A percentile compares a stretch with the other conserved stretches of the same genome.
phyloP scores from a whole-genome alignment of 163 green algal genomes.

The Prototheca cutis region DNA sequence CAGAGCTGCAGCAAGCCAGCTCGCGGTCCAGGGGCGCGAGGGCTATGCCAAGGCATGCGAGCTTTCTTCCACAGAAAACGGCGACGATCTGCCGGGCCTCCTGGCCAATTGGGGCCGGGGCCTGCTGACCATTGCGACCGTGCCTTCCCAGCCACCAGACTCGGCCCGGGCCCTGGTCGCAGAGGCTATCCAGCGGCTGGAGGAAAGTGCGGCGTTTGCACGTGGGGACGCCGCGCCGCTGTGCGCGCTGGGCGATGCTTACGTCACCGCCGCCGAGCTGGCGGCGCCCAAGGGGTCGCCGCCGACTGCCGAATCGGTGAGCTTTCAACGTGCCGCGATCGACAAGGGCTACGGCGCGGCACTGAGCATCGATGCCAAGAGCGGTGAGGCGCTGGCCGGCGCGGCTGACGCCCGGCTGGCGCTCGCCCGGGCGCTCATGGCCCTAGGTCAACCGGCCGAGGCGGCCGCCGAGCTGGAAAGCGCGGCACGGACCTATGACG shows the following conservation, averaged over 20 bases:
- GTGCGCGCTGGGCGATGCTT: constrained; percentile 49
- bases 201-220: constrained; percentile 31
- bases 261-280: constrained; percentile 28
- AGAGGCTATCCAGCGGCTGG: constrained; percentile 31
- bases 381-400: constrained; percentile 51
- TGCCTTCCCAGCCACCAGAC: neutral
- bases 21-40: constrained; percentile 20
- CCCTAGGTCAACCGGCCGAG: neutral
- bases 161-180: constrained; percentile 8
- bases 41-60: constrained; percentile 41
- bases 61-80: constrained; percentile 25
- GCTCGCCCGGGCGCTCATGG: constrained; percentile 9
- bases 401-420: constrained; percentile 36
- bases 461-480: constrained; percentile 5
- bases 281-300: neutral
- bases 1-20: neutral
- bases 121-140: constrained; percentile 26
- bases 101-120: constrained; percentile 71
- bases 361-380: constrained; percentile 34
- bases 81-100: constrained; percentile 71
- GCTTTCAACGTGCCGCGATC: constrained; percentile 16
- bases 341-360: constrained; percentile 47
- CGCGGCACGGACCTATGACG: constrained; percentile 11
- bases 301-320: neutral
- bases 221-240: constrained; percentile 38